These are phyloP conservation scores for Mycena floridula DNA, from an alignment of 768 basidiomycete species.

Conservation along the genomic window DNA sequence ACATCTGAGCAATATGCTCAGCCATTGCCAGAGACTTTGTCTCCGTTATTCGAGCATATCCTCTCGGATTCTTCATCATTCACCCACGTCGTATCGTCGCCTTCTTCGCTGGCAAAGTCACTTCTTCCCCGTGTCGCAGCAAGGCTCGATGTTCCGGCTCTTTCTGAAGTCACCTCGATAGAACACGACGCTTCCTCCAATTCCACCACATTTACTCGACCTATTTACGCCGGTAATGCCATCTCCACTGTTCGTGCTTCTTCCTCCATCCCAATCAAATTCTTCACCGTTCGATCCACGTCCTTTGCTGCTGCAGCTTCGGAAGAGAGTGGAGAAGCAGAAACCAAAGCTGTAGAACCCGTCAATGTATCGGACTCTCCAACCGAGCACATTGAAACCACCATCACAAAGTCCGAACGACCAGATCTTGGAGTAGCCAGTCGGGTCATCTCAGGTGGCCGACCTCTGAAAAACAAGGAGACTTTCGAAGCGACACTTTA, in stretches of 20 bases:
- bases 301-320: constrained; percentile 70
- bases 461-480: constrained; percentile 90
- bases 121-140: constrained; percentile 91
- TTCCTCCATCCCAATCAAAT: constrained; percentile 75
- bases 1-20: constrained; percentile 63
- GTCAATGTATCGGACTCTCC: constrained; percentile 52
- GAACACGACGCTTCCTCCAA: constrained; percentile 65
- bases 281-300: constrained; percentile 92
- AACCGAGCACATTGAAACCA: constrained; percentile 65
- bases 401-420: constrained; percentile 83
- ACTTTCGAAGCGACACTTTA: constrained; percentile 84
- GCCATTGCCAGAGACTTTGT: constrained; percentile 68
- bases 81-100: constrained; percentile 90
- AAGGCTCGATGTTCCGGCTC: constrained; percentile 79
- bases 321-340: constrained; percentile 48
- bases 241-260: constrained; percentile 85
- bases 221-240: constrained; percentile 97
- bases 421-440: constrained; percentile 87
- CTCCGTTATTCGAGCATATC: constrained; percentile 77
- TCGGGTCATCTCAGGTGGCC: constrained; percentile 90
- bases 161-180: constrained; percentile 86
- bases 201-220: constrained; percentile 82
- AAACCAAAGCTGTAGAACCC: constrained; percentile 56
- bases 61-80: constrained; percentile 61
- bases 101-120: constrained; percentile 89